Conservation (phyloP, 805 yeast species). For the Myxozyma geophila region DNA sequence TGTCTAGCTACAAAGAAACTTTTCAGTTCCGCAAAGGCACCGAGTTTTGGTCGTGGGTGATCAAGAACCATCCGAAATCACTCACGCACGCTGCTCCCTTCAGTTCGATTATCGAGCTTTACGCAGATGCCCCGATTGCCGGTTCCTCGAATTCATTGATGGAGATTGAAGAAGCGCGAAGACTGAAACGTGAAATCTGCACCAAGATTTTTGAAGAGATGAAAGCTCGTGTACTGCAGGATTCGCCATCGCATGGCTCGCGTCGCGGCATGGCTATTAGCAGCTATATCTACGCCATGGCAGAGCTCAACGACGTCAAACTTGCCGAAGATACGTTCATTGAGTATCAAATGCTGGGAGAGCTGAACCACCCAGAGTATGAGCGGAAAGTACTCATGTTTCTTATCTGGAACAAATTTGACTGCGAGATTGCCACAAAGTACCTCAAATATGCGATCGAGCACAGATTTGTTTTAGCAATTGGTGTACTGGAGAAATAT, state of each 20-base stretch:
- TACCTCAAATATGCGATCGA: slow-evolving; percentile 17
- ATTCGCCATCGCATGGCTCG: no score
- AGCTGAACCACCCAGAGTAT: not conserved
- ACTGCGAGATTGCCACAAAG: slow-evolving; percentile 15
- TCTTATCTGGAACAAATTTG: slow-evolving; percentile 10
- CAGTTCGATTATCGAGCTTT: slow-evolving; percentile 24
- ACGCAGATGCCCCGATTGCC: slow-evolving; percentile 15
- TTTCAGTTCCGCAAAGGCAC: slow-evolving; percentile 7
- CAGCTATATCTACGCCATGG: slow-evolving; percentile 14
- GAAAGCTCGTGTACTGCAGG: not conserved
- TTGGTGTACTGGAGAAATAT: slow-evolving; percentile 11
- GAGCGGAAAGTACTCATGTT: slow-evolving; percentile 8
- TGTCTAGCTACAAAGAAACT: slow-evolving; percentile 17
- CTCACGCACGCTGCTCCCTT: slow-evolving; percentile 11
- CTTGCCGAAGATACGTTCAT: slow-evolving; percentile 19
- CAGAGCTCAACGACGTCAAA: slow-evolving; percentile 9
- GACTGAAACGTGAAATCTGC: not conserved
- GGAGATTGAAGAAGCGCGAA: not conserved
- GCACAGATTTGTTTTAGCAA: not conserved
- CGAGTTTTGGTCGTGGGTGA: slow-evolving; percentile 21
- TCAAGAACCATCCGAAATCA: not conserved
- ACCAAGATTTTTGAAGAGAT: not conserved
- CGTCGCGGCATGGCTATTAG: not conserved
- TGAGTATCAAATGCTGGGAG: not conserved
- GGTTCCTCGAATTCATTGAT: not conserved